A percentile compares a stretch with the other conserved stretches of the same genome.
These are phyloP conservation scores for Aspergillus arachidicola DNA, from an alignment of 2,329 filamentous ascomycete species.

Conservation along the genomic window DNA sequence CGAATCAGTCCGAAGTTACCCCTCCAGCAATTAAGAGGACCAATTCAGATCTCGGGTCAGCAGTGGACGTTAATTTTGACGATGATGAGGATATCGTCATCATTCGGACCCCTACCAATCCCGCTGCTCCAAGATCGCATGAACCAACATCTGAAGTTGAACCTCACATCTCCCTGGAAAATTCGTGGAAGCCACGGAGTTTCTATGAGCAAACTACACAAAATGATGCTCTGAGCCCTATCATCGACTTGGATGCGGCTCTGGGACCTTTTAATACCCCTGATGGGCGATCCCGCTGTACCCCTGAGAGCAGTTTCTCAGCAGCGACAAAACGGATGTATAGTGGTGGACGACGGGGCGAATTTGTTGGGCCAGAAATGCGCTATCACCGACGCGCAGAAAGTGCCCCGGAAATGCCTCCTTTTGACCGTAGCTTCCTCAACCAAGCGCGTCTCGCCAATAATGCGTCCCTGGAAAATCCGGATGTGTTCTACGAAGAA, in stretches of 20 bases:
- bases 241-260: constrained; percentile 93
- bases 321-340: constrained; percentile 50
- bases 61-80: constrained; percentile 52
- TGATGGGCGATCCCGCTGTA: constrained; percentile 39
- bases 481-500: constrained; percentile 54
- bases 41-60: constrained; percentile 45
- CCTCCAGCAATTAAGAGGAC: constrained; percentile 47
- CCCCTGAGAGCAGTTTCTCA: constrained; percentile 40
- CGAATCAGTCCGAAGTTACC: constrained; percentile 42
- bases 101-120: constrained; percentile 46
- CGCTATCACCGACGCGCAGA: constrained; percentile 54
- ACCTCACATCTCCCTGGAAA: constrained; percentile 33
- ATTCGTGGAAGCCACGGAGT: constrained; percentile 46
- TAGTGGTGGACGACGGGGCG: constrained; percentile 50
- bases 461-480: constrained; percentile 41
- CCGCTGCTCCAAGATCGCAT: constrained; percentile 31
- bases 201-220: constrained; percentile 50
- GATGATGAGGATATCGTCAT: constrained; percentile 51
- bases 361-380: constrained; percentile 52
- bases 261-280: constrained; percentile 86
- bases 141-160: constrained; percentile 21
- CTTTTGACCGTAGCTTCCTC: constrained; percentile 48
- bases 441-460: constrained; percentile 41
- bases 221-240: constrained; percentile 71
- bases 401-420: constrained; percentile 53